Evolutionary conservation across 2,329 filamentous ascomycete genomes (phyloP).

Genomic region (Fusarium ramigenum): DNA sequence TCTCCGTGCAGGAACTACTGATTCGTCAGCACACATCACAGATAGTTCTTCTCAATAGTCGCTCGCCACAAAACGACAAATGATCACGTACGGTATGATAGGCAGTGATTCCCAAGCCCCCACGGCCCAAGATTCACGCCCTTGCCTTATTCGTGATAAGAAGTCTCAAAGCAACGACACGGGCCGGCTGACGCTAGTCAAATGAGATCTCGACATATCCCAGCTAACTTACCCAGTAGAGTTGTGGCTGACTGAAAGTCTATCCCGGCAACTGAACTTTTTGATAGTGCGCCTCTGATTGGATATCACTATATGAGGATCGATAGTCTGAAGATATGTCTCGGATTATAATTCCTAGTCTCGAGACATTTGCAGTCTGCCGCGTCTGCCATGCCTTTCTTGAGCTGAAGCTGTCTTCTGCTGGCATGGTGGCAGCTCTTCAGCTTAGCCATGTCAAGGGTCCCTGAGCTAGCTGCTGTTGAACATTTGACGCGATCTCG

Average conservation of each 20-base stretch:
- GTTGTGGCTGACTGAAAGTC: slow-evolving; percentile 26
- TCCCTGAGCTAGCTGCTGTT: background rate
- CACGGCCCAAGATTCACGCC: background rate
- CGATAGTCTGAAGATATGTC: background rate
- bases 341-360: background rate
- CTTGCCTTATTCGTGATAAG: background rate
- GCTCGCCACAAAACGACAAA: background rate
- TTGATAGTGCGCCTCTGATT: background rate
- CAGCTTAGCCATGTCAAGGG: background rate
- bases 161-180: background rate
- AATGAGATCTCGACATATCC: background rate
- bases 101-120: background rate
- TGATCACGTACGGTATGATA: background rate
- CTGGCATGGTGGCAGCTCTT: background rate
- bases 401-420: background rate
- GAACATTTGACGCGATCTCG: background rate
- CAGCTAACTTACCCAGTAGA: background rate
- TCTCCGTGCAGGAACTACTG: background rate
- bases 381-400: background rate
- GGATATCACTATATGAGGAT: background rate
- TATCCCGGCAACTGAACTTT: background rate
- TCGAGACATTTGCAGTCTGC: background rate
- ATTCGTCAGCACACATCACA: background rate
- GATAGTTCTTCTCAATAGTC: background rate
- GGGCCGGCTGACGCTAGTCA: slow-evolving; percentile 4